Base-by-base conservation (phyloP, 2,329 filamentous ascomycete genomes). In the Penicillium rolfsii region DNA sequence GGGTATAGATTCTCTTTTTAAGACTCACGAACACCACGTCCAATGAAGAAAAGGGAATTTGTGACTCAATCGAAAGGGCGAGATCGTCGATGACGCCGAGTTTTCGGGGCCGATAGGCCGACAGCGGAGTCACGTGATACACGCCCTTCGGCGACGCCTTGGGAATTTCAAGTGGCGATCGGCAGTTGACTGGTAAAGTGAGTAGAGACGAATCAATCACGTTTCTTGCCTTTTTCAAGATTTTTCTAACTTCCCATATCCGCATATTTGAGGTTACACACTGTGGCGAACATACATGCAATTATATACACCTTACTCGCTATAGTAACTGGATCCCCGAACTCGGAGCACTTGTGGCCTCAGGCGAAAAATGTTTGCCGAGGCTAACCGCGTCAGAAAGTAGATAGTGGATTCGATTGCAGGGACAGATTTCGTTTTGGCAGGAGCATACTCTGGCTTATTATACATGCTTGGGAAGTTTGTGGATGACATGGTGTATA, bases 121-220 rank as follows among this genome's bases (percentile, higher is more conserved):
- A 70, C 59, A 66, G 59, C 67, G 67, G 67, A 69, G 67, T 66
- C 67, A 69, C 67, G 64, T 69, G 67, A 63, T 22, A 14, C n/a
- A 0, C 6, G 24, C 53, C 40, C 36, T 55, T 11, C 30, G n/a
- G 30, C 45, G 48, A 41, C 22, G 16, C 24, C 35, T 4, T 26
- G 11, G 11, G 38, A 22, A 9, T 28, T 53, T 33, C 19, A 22
- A 40, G 52, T 30, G 52, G 24, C 52, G 36, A 41, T 54, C 12
- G 22, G 22, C 36, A 28, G 36, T 26, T 22, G 16, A 40, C 11
- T 38, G 26, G 9, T 0, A 4, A 40, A 9, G 12, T n/a, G 4
- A n/a, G 35, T 30, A 24, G 2, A 19, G 9, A 22, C 48, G 28
- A 50, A 50, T 50, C 28, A 50, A 12, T 35, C 8, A 12, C 12